Evolutionary conservation across 2,329 filamentous ascomycete species (phyloP).

Genomic region (Paramyrothecium roridum): DNA sequence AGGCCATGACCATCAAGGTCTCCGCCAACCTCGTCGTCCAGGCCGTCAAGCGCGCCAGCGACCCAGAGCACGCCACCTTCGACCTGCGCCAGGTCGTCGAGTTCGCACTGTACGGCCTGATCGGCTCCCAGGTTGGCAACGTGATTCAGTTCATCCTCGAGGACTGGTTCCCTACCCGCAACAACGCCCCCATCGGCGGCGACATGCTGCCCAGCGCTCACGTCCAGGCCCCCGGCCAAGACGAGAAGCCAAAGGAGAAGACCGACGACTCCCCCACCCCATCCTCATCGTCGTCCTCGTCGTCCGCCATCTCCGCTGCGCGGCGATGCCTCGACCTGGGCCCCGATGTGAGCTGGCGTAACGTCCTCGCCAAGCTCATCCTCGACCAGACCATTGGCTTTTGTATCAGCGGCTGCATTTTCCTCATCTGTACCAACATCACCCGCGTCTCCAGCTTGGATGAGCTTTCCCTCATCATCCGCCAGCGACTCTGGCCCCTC

Average conservation of each 20-base stretch:
- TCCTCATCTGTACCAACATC: conserved; percentile 32
- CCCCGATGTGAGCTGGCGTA: conserved; percentile 28
- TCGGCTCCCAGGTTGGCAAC: conserved; percentile 32
- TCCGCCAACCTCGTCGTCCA: conserved; percentile 27
- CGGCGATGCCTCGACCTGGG: conserved; percentile 14
- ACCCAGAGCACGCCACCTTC: conserved; percentile 14
- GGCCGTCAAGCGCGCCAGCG: conserved; percentile 14
- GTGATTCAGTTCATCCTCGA: conserved; percentile 30
- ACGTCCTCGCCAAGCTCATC: conserved; percentile 29
- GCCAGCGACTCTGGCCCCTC: conserved; percentile 22
- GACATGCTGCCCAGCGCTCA: conserved; percentile 15
- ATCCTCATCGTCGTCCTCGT: background rate
- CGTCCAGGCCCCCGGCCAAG: conserved; percentile 10
- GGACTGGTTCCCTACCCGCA: conserved; percentile 27
- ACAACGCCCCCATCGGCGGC: conserved; percentile 10
- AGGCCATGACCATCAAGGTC: conserved; percentile 25
- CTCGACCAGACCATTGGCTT: conserved; percentile 32
- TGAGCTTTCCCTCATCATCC: conserved; percentile 21
- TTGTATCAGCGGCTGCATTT: conserved; percentile 27
- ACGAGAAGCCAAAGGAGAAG: conserved; percentile 16
- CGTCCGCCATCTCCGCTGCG: background rate
- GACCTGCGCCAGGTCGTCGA: conserved; percentile 30
- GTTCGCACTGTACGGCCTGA: conserved; percentile 30
- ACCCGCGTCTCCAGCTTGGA: conserved; percentile 21
- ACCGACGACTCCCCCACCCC: conserved; percentile 12